Base-by-base conservation (phyloP, 1,284 basidiomycete genomes). In the Mycena citricolor region DNA sequence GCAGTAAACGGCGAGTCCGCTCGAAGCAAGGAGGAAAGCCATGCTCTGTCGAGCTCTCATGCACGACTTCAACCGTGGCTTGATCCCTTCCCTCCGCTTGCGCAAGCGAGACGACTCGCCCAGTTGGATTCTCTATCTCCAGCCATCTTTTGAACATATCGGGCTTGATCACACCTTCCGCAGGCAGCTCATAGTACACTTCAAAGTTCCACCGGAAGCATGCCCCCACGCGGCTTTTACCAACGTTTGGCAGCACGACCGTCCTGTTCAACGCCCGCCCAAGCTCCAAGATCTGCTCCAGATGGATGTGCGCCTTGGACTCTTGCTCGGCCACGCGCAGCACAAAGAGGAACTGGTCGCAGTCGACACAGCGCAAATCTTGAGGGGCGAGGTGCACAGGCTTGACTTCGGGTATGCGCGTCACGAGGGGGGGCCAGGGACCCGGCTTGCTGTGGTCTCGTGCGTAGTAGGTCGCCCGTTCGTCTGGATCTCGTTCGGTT, bases 231-330 rank as follows among this genome's bases (percentile, higher is more conserved):
- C 70, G 65, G 44, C 70, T 72, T 41, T 70, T 71, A 6, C 71
- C 73, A 1, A 76, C 74, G 38, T 74, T 74, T 4, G 77, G 77
- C 2, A 79, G 62, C 8, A 79, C 71, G 16, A 79, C 62, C 4
- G 71, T 77, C 2, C 76, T 68, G 46, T 71, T 67, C 19, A 80
- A 64, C 12, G 45, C 52, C 29, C 55, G 54, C 0, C 76, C 70
- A 6, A 79, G 67, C 10, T 58, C 54, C 3, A 66, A 42, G 42
- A 79, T 61, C 47, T 77, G 71, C 11, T 61, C 45, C 8, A 80
- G 57, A 54, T 79, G 76, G 2, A 68, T 55, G 11, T 72, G 68
- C 2, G 73, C 70, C 49, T 74, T 73, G 34, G 74, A 72, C 51
- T 76, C 73, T 44, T 73, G 73, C 57, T 75, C 75, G 12, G 65